Percentiles rank a stretch among this genome's conserved stretches.
Conservation (phyloP, 306 rosid genomes). For the Cucumis melo region DNA sequence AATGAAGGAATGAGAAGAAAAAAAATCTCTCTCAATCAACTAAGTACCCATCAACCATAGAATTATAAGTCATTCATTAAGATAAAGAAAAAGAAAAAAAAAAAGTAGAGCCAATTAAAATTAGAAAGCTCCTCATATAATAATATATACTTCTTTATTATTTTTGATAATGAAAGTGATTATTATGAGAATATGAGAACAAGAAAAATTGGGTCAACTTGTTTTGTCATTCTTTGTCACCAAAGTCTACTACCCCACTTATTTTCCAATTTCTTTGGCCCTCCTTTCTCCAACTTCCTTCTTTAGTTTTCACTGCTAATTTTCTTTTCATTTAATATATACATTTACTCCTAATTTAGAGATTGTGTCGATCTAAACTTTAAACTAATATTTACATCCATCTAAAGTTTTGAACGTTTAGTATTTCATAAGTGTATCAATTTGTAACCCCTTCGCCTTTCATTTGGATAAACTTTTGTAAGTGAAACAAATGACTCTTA, state of each 20-base stretch:
- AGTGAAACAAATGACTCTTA: too few relatives aligned
- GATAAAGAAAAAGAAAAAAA: neutral
- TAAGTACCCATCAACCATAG: neutral
- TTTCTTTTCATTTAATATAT: neutral
- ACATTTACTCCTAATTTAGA: neutral
- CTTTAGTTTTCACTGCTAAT: neutral
- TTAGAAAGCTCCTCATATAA: neutral
- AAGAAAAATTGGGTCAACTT: neutral
- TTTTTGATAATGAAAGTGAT: neutral
- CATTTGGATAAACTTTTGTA: too few relatives aligned
- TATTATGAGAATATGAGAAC: neutral
- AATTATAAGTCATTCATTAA: neutral
- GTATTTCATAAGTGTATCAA: too few relatives aligned
- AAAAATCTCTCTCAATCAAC: neutral
- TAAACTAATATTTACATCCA: too few relatives aligned
- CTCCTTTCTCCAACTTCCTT: neutral
- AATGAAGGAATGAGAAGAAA: neutral
- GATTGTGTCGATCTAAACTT: too few relatives aligned
- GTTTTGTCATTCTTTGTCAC: neutral
- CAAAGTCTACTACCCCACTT: neutral
- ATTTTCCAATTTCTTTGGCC: neutral
- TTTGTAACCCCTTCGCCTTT: too few relatives aligned
- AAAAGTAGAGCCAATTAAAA: neutral
- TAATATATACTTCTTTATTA: neutral
- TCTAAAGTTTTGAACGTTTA: too few relatives aligned